These are phyloP conservation scores for Argentina anserina DNA, from an alignment of 306 rosid genomes.

Conservation along the genomic window DNA sequence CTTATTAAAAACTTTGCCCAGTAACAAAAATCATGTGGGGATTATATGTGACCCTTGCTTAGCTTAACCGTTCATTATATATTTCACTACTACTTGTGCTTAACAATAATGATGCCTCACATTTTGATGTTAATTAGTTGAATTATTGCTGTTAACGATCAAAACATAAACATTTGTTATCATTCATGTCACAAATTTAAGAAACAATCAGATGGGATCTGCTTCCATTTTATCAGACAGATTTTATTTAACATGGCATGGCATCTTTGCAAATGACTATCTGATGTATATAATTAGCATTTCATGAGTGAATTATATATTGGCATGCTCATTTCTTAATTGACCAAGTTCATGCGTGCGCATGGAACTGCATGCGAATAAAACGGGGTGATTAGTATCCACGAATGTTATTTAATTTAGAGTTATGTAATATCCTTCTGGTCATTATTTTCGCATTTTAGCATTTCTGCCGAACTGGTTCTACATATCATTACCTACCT, in stretches of 20 bases:
- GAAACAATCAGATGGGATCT: background rate
- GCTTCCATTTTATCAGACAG: background rate
- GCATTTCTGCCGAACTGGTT: background rate
- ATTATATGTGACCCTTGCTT: conserved; percentile 8
- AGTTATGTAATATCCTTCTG: background rate
- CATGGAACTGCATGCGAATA: background rate
- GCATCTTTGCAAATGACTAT: background rate
- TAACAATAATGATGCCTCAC: conserved; percentile 9
- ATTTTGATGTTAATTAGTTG: background rate
- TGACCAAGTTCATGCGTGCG: background rate
- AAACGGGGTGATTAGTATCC: background rate
- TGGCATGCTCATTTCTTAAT: background rate
- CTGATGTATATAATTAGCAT: too few species aligned
- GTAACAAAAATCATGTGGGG: too few species aligned
- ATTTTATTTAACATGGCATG: background rate
- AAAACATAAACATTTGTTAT: background rate
- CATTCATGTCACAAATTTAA: background rate
- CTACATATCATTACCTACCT: background rate
- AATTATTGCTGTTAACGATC: background rate
- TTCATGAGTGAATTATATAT: too few species aligned
- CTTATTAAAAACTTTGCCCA: too few species aligned
- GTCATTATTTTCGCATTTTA: too few species aligned
- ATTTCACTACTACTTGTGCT: background rate
- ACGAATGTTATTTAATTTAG: too few species aligned
- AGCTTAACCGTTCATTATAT: background rate